phyloP scores from a whole-genome alignment of 306 rosid genomes.

The Fagus crenata region DNA sequence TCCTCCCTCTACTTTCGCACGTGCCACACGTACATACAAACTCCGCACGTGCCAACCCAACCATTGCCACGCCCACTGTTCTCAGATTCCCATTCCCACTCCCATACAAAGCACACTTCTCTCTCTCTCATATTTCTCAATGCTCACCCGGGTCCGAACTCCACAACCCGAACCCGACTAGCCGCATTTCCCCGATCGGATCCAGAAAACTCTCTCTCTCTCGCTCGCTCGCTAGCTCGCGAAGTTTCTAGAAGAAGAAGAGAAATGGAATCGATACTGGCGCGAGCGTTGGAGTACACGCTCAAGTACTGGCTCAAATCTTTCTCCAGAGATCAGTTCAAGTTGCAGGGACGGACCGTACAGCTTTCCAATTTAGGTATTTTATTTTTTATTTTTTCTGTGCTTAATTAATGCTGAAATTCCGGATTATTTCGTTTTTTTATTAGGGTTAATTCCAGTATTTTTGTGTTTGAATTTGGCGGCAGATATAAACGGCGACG shows the following conservation, averaged over 20 bases:
- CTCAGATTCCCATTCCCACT: constrained; percentile 20
- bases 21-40: constrained; percentile 22
- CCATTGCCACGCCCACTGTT: constrained; percentile 21
- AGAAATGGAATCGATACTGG: constrained; percentile 81
- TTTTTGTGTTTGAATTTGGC: constrained; percentile 22
- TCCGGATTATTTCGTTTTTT: background rate
- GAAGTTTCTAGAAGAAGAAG: background rate
- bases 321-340: constrained; percentile 88
- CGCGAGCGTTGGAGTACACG: constrained; percentile 83
- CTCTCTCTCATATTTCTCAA: constrained; percentile 12
- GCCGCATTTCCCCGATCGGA: background rate
- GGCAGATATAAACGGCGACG: constrained; percentile 86
- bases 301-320: constrained; percentile 96
- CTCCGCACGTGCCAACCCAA: constrained; percentile 13
- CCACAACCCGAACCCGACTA: constrained; percentile 17
- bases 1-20: constrained; percentile 11
- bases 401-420: background rate
- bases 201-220: background rate
- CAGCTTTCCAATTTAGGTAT: constrained; percentile 84
- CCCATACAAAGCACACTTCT: background rate
- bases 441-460: constrained; percentile 17
- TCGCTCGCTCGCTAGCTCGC: too few relatives aligned
- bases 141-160: constrained; percentile 22
- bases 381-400: background rate
- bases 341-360: constrained; percentile 77